phyloP scores from a whole-genome alignment of 106 monocot genomes.

The Dactylorhiza incarnata region DNA sequence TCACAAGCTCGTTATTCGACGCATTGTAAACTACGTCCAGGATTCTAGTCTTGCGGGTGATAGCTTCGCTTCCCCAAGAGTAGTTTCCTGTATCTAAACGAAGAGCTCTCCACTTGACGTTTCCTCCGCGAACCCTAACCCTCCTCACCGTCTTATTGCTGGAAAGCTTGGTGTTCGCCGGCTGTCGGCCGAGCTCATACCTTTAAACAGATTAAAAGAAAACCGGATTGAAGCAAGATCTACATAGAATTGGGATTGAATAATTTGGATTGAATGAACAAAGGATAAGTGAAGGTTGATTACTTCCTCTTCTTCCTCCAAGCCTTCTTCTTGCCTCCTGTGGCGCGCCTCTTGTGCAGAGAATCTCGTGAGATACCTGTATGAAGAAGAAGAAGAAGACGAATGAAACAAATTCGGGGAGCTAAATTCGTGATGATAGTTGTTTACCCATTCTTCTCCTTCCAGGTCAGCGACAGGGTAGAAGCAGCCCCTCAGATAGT shows the following conservation, averaged over 20 bases:
- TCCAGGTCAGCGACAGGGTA: too few species aligned
- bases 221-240: background rate
- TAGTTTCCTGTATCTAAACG: conserved; percentile 79
- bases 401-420: too few species aligned
- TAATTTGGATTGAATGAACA: background rate
- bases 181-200: conserved; percentile 55
- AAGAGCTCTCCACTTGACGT: conserved; percentile 82
- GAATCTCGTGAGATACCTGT: conserved; percentile 28
- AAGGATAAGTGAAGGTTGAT: background rate
- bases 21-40: conserved; percentile 87
- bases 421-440: too few species aligned
- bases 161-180: conserved; percentile 70
- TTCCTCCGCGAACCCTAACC: conserved; percentile 75
- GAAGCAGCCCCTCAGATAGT: too few species aligned
- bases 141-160: conserved; percentile 89
- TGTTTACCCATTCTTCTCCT: too few species aligned
- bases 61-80: conserved; percentile 84
- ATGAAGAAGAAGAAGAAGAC: background rate
- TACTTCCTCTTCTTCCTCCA: conserved; percentile 31
- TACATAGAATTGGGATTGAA: background rate
- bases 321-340: conserved; percentile 26
- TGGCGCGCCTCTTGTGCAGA: conserved; percentile 24
- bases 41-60: conserved; percentile 70
- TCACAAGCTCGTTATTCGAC: conserved; percentile 82
- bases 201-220: conserved; percentile 4